Percentiles rank a stretch among this genome's conserved stretches.
These are phyloP conservation scores for Houttuynia cordata DNA, from an alignment of 164 flowering plant species.

Conservation along the genomic window DNA sequence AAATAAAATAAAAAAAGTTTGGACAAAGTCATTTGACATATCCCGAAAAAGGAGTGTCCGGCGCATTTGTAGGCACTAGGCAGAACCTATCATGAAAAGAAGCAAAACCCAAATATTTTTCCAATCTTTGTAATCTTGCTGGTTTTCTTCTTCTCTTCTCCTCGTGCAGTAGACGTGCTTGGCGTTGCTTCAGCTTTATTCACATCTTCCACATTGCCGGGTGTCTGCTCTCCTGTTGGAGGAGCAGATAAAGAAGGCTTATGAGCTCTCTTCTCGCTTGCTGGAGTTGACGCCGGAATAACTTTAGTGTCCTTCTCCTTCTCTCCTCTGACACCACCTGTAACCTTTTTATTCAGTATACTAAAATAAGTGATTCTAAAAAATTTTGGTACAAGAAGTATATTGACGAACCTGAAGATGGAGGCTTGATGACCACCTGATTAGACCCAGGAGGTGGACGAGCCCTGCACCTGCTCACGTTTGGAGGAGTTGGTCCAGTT, in stretches of 20 bases:
- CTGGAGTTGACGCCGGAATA: neutral
- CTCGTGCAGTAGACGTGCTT: neutral
- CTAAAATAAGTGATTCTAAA: neutral
- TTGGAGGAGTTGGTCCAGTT: neutral
- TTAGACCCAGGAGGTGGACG: neutral
- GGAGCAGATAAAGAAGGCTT: neutral
- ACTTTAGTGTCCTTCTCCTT: neutral
- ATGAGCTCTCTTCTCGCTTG: neutral
- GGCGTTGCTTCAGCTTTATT: neutral
- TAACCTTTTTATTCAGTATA: neutral
- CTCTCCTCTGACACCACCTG: neutral
- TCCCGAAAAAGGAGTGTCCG: too few species aligned
- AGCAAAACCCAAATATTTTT: slow-evolving; percentile 1
- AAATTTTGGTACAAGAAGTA: neutral
- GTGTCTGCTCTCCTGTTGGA: neutral
- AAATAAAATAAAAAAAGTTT: too few species aligned
- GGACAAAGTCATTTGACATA: too few species aligned
- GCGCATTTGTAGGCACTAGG: too few species aligned
- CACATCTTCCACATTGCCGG: neutral
- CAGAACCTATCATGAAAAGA: neutral
- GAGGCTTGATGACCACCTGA: slow-evolving; percentile 1
- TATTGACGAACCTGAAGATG: neutral
- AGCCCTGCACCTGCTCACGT: neutral
- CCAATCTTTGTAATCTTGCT: neutral
- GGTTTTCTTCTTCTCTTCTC: neutral